Evolutionary conservation across 2,329 filamentous ascomycete species (phyloP).

Genomic region (Podosphaera fusca): DNA sequence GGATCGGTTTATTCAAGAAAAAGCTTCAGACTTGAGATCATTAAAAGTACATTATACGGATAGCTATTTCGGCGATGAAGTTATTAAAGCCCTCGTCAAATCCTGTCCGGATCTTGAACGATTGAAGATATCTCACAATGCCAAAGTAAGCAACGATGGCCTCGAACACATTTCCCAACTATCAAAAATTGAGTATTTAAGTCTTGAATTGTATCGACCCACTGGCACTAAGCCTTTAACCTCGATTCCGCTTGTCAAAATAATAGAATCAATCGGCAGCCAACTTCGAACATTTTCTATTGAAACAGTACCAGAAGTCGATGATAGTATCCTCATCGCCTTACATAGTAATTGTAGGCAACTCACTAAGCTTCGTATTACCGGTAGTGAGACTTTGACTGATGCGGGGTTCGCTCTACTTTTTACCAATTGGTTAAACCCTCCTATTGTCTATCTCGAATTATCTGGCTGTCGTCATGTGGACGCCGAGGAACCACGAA

Average conservation of each 20-base stretch:
- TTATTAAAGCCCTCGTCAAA: slow-evolving; percentile 34
- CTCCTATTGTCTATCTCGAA: slow-evolving; percentile 45
- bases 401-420: slow-evolving; percentile 51
- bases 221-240: slow-evolving; percentile 10
- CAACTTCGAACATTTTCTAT: slow-evolving; percentile 59
- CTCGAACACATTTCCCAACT: slow-evolving; percentile 41
- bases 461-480: slow-evolving; percentile 56
- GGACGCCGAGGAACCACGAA: slow-evolving; percentile 44
- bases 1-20: slow-evolving; percentile 41
- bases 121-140: slow-evolving; percentile 65
- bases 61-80: slow-evolving; percentile 53
- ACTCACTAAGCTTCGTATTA: slow-evolving; percentile 59
- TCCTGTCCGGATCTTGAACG: slow-evolving; percentile 46
- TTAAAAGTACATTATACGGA: slow-evolving; percentile 72
- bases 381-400: slow-evolving; percentile 50
- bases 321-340: slow-evolving; percentile 45
- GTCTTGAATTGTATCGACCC: slow-evolving; percentile 37
- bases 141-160: slow-evolving; percentile 42
- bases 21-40: slow-evolving; percentile 39
- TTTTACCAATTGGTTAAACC: slow-evolving; percentile 57
- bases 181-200: slow-evolving; percentile 45
- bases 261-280: slow-evolving; percentile 38
- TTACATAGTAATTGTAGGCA: slow-evolving; percentile 47
- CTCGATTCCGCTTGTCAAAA: slow-evolving; percentile 31
- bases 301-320: slow-evolving; percentile 38